Evolutionary conservation across 148 eudicot species (phyloP), one percentile per base, ranked within the genome.

Genomic region (Rhododendron ferrugineum): DNA sequence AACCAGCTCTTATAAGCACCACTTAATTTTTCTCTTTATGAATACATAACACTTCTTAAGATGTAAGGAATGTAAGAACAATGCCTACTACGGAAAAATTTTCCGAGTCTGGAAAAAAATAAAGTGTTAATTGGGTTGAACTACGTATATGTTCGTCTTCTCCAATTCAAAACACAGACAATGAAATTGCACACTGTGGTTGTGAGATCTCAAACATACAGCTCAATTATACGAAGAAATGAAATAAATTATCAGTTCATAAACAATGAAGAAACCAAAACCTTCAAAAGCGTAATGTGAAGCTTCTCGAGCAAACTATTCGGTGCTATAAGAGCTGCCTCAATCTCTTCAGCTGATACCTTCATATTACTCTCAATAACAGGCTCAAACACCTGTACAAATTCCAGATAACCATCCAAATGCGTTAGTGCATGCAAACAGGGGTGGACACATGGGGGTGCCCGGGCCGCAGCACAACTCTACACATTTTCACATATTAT

Each of bases 281-380:
- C 99, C 99, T 95, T 94, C 79, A 97, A 87, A 84, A 97, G 94
- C 75, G 64, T 66, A 40, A 93, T 83, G 83, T 97, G 99, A 83
- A 97, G 93, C 89, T 90, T 92, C 47, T 93, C 78, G 83, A 95
- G 98, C 34, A 89, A 83, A 76, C 26, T 79, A 85, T 97, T 92
- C 16, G 93, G 92, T 22, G 84, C 85, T 28, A 97, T 94, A 44
- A 97, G 88, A 78, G 92, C 98, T 73, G 86, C 89, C 88, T 97
- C 99, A 3, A 97, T 88, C 36, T 94, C 96, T 85, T 91, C 94
- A 82, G 95, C 94, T 23, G 98, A 89, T 77, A 93, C 56, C 85
- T 93, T 93, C 91, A 93, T 46, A 58, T 92, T 91, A 28, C 85
- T 84, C 49, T 88, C 92, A 42, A 95, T 89, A 52, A 95, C 88